Base-by-base conservation (phyloP, 805 yeast species). In the Starmerella gropengiesseri region DNA sequence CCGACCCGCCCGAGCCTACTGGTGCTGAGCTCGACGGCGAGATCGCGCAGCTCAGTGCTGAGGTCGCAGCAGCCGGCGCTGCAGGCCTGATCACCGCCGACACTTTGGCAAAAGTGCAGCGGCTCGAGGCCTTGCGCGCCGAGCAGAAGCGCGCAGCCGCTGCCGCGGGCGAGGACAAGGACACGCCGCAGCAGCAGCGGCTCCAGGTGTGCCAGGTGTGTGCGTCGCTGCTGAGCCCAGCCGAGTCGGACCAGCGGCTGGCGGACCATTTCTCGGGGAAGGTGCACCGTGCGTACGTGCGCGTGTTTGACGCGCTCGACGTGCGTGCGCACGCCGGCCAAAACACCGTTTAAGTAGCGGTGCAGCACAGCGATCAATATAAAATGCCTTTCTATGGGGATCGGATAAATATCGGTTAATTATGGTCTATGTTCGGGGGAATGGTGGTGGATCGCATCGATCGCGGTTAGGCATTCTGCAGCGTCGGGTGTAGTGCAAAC, bases 191-290 rank as follows among this genome's bases (percentile, higher is more conserved):
- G 20, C 19, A n/a, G 14, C 29, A 23, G n/a, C 22, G 23, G 28
- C 37, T 34, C 6, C 37, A 34, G 11, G 37, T 34, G 19, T 34
- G 37, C 14, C 37, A 23, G 14, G 20, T 23, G 16, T 34, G 37
- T n/a, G 37, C 37, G 20, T 34, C 37, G 7, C 23, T 16, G 9
- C 28, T 34, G 21, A 34, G 37, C 29, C 37, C 37, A 20, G 37
- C 37, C 13, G 37, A 34, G 28, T 23, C 29, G 9, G 37, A 34
- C 14, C 22, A 23, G 17, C 27, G 37, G 37, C 29, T 34, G n/a
- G 37, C 37, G 7, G 37, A 34, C 29, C 37, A 34, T 20, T 34
- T 34, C 29, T 22, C 13, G 20, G 37, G 37, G 3, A 34, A 34
- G 20, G 23, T 34, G 4, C 37, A 34, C 20, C 28, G 37, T 12